A percentile compares a stretch with the other conserved stretches of the same genome.
phyloP scores from a whole-genome alignment of 73 alveolate species.

The Paramecium primaurelia region DNA sequence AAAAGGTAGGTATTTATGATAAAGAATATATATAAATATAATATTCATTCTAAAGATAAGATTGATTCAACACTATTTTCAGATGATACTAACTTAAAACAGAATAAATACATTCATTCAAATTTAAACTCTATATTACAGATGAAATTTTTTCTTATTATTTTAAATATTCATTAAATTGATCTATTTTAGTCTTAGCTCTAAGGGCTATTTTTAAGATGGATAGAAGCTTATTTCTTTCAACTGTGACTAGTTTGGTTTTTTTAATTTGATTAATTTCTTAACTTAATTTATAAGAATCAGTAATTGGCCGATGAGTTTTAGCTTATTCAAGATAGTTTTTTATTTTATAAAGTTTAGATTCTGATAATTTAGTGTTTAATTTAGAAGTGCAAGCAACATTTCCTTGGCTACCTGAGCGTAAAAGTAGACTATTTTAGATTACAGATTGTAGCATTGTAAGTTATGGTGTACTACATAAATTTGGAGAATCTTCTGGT shows the following conservation, averaged over 20 bases:
- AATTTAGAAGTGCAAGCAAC: not conserved
- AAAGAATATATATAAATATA: not conserved
- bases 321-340: not conserved
- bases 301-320: not conserved
- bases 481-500: constrained; percentile 5
- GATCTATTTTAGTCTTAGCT: not conserved
- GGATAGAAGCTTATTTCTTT: not conserved
- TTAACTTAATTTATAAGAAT: not conserved
- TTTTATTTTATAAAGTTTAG: not conserved
- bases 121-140: not conserved
- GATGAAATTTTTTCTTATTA: not conserved
- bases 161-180: not conserved
- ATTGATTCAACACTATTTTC: not conserved
- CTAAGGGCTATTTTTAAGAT: not conserved
- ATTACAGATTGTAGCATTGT: not conserved
- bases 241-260: not conserved
- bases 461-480: not conserved
- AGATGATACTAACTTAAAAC: not conserved
- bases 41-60: not conserved
- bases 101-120: not conserved
- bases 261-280: not conserved
- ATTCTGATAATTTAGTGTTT: not conserved
- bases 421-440: not conserved
- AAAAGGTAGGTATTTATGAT: not conserved
- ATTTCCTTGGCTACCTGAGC: constrained; percentile 25